These are phyloP conservation scores for Lepidium africanum DNA, from an alignment of 345 rosid species.

Conservation along the genomic window DNA sequence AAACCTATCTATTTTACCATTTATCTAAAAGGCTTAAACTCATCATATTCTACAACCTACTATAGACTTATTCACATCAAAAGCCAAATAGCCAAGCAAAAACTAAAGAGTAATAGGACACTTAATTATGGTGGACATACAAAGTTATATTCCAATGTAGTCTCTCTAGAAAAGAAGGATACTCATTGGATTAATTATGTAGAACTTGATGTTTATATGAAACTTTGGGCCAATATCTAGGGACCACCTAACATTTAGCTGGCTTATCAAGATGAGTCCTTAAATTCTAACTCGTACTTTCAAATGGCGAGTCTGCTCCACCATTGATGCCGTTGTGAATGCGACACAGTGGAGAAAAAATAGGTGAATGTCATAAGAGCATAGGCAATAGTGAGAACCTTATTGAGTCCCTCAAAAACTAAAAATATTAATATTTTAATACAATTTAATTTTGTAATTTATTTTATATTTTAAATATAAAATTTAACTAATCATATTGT, in stretches of 20 bases:
- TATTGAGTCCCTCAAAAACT: too few relatives aligned
- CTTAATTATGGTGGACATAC: neutral
- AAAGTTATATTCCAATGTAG: constrained; percentile 3
- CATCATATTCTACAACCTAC: constrained; percentile 5
- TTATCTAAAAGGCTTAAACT: neutral
- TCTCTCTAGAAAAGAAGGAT: constrained; percentile 48
- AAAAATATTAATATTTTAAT: too few relatives aligned
- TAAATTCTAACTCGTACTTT: constrained; percentile 43
- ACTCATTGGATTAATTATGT: constrained; percentile 71
- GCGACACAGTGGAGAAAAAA: constrained; percentile 37
- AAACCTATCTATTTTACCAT: neutral
- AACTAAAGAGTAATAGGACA: constrained; percentile 1
- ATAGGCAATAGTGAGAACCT: too few relatives aligned
- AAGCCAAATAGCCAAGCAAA: neutral
- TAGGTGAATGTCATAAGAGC: constrained; percentile 39
- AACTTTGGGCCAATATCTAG: constrained; percentile 83
- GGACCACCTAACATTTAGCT: constrained; percentile 60
- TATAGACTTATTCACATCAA: neutral
- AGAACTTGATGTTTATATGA: constrained; percentile 48
- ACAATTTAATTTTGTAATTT: too few relatives aligned
- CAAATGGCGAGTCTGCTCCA: constrained; percentile 46
- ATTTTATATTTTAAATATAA: too few relatives aligned
- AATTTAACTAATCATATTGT: too few relatives aligned
- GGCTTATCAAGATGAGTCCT: constrained; percentile 59
- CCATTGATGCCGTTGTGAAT: constrained; percentile 39